Evolutionary conservation across 495 filamentous ascomycete species (phyloP).

Genomic region (Rostrohypoxylon terebratum): DNA sequence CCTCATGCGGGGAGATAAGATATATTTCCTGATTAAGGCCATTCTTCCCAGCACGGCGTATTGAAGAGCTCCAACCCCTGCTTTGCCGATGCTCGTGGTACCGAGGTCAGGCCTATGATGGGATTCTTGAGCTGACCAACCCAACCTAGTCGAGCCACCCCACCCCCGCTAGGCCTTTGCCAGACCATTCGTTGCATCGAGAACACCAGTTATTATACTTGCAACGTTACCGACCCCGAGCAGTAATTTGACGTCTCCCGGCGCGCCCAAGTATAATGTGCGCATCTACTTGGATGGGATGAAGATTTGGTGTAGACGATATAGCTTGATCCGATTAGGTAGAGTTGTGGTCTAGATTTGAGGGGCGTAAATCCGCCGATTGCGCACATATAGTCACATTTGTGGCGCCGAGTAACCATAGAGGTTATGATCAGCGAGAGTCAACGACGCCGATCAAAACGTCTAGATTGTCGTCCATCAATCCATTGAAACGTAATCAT

Average conservation of each 20-base stretch:
- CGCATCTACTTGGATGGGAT: conserved; percentile 1
- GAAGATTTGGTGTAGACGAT: conserved; percentile 6
- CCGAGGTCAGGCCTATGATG: conserved; percentile 38
- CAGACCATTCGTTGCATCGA: conserved; percentile 38
- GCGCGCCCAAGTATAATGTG: conserved; percentile 12
- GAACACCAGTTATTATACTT: conserved; percentile 32
- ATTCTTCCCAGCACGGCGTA: conserved; percentile 15
- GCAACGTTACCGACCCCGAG: conserved; percentile 44
- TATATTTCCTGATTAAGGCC: conserved; percentile 34
- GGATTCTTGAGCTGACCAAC: conserved; percentile 35
- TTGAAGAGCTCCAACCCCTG: conserved; percentile 26
- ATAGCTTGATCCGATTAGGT: not conserved
- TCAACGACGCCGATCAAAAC: not conserved
- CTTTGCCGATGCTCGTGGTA: conserved; percentile 13
- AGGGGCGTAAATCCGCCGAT: conserved; percentile 20
- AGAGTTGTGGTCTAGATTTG: conserved; percentile 11
- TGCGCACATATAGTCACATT: conserved; percentile 18
- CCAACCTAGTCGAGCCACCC: conserved; percentile 30
- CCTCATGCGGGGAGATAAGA: conserved; percentile 41
- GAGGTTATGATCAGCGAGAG: not conserved
- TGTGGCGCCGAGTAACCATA: conserved; percentile 14
- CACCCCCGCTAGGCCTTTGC: conserved; percentile 20
- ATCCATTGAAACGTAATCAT: not conserved
- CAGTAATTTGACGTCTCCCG: conserved; percentile 26
- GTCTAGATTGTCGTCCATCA: conserved; percentile 14